Percentiles rank a stretch among this genome's conserved stretches.
phyloP scores from a whole-genome alignment of 441 rosid species.

The Pelargonium myrrhifolium region DNA sequence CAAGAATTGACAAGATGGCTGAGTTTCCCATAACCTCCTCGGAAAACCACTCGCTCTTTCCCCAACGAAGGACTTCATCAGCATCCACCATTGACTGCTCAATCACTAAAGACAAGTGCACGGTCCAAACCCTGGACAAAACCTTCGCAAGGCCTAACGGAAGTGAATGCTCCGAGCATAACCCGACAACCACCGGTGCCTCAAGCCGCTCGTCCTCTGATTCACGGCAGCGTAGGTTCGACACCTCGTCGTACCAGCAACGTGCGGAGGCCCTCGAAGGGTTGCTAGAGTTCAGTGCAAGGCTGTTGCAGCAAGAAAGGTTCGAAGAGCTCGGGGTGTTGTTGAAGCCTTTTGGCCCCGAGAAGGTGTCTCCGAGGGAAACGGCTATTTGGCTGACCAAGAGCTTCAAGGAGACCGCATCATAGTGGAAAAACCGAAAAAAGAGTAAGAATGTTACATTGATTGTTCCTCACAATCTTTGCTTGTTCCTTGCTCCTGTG shows the following conservation, averaged over 20 bases:
- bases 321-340: slow-evolving; percentile 60
- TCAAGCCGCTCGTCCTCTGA: slow-evolving; percentile 27
- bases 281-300: slow-evolving; percentile 59
- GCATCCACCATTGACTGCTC: slow-evolving; percentile 32
- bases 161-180: slow-evolving; percentile 22
- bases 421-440: neutral
- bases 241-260: slow-evolving; percentile 60
- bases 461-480: neutral
- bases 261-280: slow-evolving; percentile 75
- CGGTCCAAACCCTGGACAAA: slow-evolving; percentile 27
- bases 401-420: slow-evolving; percentile 57
- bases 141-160: slow-evolving; percentile 17
- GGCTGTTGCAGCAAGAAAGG: slow-evolving; percentile 46
- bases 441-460: neutral
- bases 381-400: slow-evolving; percentile 75
- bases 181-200: slow-evolving; percentile 10
- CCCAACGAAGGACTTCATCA: slow-evolving; percentile 28
- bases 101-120: slow-evolving; percentile 59
- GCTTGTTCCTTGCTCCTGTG: neutral
- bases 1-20: slow-evolving; percentile 56
- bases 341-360: slow-evolving; percentile 59
- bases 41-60: slow-evolving; percentile 28
- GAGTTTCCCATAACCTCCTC: slow-evolving; percentile 41
- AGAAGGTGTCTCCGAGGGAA: slow-evolving; percentile 62
- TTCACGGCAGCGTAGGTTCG: slow-evolving; percentile 35